Conservation (phyloP, 441 rosid species). For the Eutrema salsugineum region DNA sequence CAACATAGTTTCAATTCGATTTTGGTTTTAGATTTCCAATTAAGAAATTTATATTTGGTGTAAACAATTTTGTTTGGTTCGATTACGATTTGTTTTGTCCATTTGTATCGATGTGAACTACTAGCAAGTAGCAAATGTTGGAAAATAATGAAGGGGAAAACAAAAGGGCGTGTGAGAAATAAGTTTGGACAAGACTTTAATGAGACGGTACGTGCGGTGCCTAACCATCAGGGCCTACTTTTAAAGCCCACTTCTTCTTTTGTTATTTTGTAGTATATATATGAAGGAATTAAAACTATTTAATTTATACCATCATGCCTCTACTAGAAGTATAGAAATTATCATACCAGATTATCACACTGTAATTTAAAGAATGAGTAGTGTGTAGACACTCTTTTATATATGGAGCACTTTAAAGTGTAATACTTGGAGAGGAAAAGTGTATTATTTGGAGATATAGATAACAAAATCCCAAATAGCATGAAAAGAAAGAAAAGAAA, state of each 20-base stretch:
- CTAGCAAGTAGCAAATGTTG: background rate
- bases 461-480: background rate
- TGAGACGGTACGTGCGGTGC: constrained; percentile 30
- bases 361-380: background rate
- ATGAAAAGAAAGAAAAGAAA: constrained; percentile 9
- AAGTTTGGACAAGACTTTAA: constrained; percentile 16
- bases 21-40: background rate
- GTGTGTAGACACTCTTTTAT: background rate
- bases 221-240: constrained; percentile 25
- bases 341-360: background rate
- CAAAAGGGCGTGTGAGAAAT: background rate
- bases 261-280: background rate
- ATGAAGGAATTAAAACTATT: background rate
- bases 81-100: background rate
- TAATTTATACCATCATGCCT: background rate
- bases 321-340: background rate
- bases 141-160: background rate
- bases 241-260: constrained; percentile 18
- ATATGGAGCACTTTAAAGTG: background rate
- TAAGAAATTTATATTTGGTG: background rate
- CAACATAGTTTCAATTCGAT: background rate
- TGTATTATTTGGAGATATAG: background rate
- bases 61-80: background rate
- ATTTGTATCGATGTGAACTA: background rate
- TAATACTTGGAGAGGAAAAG: background rate